Conservation (phyloP, 2,329 filamentous ascomycete genomes). For the Colletotrichum sp. region DNA sequence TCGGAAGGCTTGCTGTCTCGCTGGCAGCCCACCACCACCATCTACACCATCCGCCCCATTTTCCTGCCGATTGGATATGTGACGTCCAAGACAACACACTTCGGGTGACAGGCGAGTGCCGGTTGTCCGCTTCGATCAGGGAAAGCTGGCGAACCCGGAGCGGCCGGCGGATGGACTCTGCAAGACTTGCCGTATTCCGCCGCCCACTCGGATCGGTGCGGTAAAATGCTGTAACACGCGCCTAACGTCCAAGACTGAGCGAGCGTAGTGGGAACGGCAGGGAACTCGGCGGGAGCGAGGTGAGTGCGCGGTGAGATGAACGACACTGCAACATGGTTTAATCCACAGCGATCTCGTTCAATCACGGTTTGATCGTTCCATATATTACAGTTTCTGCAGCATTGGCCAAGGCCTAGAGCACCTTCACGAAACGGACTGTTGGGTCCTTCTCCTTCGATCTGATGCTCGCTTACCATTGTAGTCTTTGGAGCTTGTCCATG, state of each 20-base stretch:
- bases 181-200: neutral
- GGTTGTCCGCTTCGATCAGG: neutral
- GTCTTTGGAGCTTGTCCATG: neutral
- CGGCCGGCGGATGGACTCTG: neutral
- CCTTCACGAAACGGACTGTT: neutral
- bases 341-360: neutral
- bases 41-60: neutral
- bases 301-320: neutral
- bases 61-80: neutral
- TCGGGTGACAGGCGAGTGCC: neutral
- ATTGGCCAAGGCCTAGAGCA: neutral
- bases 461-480: neutral
- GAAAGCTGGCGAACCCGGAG: neutral
- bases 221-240: neutral
- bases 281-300: neutral
- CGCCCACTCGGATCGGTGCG: conserved; percentile 1
- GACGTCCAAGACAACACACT: neutral
- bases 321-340: neutral
- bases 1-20: neutral
- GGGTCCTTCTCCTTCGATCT: neutral
- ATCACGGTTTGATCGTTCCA: neutral
- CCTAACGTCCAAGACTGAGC: neutral
- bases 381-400: neutral
- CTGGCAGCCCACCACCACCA: neutral
- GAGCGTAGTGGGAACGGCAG: neutral